These are phyloP conservation scores for Amanita rubescens DNA, from an alignment of 768 basidiomycete species.

Conservation along the genomic window DNA sequence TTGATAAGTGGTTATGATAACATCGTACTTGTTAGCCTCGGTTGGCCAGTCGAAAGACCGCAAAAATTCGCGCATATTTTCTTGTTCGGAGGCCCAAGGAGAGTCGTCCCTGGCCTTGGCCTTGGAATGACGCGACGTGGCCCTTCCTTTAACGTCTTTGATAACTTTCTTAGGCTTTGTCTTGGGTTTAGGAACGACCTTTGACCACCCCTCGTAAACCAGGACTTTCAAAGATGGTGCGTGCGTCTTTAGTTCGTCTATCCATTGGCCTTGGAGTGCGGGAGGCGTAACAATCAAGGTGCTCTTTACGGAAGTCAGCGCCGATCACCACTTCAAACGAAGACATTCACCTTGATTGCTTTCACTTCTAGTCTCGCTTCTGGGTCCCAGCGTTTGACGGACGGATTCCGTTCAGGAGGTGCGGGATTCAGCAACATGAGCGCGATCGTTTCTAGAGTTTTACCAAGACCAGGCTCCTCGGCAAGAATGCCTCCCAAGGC, in stretches of 20 bases:
- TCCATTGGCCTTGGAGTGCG: slow-evolving; percentile 77
- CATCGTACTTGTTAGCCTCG: slow-evolving; percentile 66
- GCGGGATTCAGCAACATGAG: slow-evolving; percentile 74
- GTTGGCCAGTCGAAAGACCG: slow-evolving; percentile 50
- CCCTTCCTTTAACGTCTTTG: slow-evolving; percentile 1
- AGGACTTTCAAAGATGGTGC: slow-evolving; percentile 75
- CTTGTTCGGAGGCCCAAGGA: slow-evolving; percentile 12
- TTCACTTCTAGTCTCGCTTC: slow-evolving; percentile 53
- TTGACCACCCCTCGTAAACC: slow-evolving; percentile 78
- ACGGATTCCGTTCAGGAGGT: slow-evolving; percentile 39
- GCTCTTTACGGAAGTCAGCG: slow-evolving; percentile 36
- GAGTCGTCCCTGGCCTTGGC: slow-evolving; percentile 16
- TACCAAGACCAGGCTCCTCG: slow-evolving; percentile 87
- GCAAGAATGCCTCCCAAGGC: slow-evolving; percentile 74
- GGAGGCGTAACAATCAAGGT: slow-evolving; percentile 86
- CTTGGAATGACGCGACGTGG: neutral
- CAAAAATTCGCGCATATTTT: slow-evolving; percentile 15
- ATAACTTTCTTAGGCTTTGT: slow-evolving; percentile 11
- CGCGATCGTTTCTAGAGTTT: slow-evolving; percentile 83
- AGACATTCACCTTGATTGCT: slow-evolving; percentile 55
- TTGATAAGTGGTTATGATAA: slow-evolving; percentile 75
- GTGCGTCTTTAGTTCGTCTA: slow-evolving; percentile 66
- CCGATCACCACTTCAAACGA: neutral
- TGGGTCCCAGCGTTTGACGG: slow-evolving; percentile 47
- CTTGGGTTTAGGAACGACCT: slow-evolving; percentile 44